Conservation (phyloP, 495 filamentous ascomycete species). For the Annulohypoxylon bovei region DNA sequence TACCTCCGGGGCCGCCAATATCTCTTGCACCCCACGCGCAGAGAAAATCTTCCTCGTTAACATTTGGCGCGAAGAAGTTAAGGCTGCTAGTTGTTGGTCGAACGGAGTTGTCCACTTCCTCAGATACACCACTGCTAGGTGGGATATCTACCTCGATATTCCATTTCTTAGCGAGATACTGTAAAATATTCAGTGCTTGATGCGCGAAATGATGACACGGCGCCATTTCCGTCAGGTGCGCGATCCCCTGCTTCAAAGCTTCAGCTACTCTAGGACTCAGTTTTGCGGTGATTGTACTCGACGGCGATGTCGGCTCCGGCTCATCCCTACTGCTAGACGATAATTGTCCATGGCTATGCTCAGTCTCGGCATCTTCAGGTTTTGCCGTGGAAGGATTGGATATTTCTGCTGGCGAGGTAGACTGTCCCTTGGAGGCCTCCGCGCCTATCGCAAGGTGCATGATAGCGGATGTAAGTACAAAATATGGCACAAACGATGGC, state of each 20-base stretch:
- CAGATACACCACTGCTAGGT: conserved; percentile 17
- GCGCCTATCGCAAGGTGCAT: conserved; percentile 66
- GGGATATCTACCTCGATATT: conserved; percentile 59
- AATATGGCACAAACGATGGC: conserved; percentile 67
- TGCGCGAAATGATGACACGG: conserved; percentile 68
- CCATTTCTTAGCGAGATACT: conserved; percentile 66
- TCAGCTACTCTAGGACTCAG: conserved; percentile 48
- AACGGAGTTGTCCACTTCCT: conserved; percentile 44
- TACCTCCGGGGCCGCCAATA: conserved; percentile 9
- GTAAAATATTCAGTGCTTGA: conserved; percentile 66
- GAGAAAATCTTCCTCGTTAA: conserved; percentile 53
- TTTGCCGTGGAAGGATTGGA: conserved; percentile 44
- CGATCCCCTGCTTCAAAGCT: conserved; percentile 55
- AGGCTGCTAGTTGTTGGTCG: conserved; percentile 55
- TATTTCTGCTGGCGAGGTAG: conserved; percentile 23
- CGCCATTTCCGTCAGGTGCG: conserved; percentile 66
- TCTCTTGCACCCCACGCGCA: conserved; percentile 45
- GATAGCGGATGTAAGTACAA: conserved; percentile 66
- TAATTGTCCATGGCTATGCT: conserved; percentile 33
- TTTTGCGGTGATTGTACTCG: conserved; percentile 34
- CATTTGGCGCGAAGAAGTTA: conserved; percentile 63
- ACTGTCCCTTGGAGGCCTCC: conserved; percentile 23
- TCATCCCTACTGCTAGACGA: conserved; percentile 35
- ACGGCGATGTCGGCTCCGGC: conserved; percentile 39
- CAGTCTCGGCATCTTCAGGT: conserved; percentile 20